Evolutionary conservation across 169 alveolate genomes (phyloP), one percentile per base, ranked within the genome.

Genomic region (Pseudocohnilembus persalinus): DNA sequence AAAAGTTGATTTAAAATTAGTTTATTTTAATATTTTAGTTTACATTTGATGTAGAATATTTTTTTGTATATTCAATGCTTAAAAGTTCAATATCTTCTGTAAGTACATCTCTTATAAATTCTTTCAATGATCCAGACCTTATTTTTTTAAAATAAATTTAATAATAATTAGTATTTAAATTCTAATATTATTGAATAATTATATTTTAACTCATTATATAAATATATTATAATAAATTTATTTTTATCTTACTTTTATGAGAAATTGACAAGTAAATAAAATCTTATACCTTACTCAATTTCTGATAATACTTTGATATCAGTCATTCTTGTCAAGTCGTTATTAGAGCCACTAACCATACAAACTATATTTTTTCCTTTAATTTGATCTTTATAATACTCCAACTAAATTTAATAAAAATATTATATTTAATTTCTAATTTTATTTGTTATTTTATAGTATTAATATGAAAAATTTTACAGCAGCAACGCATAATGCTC

Each of bases 341-440:
- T 85, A 63, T 85, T 85, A 31, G 85, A 77, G 0, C 89, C 89
- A 34, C 85, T 77, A 78, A 85, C 79, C 29, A 85, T 33, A 35
- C 89, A 85, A 25, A 85, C 89, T 28, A 85, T 84, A 29, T 82
- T 85, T 81, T 85, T 85, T 28, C 89, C 89, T 78, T 81, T 85
- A 6, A 85, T 78, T 31, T 78, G 63, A 28, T 85, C 89, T 30
- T 79, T 78, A 31, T 77, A 85, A 74, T 81, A 72, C 26, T 78
- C 75, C 28, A 85, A 81, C 84, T 79, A 1, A 49, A 49, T 11
- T 11, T 49, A 73, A 15, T 4, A 25, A 15, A 29, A 4, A 15
- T 15, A n/a, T 73, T n/a, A 73, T 25, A 15, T n/a, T n/a, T 29
- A 73, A 73, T 1, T 25, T 73, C 25, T 73, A 15, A 73, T 73